Conservation (phyloP, 202 grass and related monocot species). For the Hordeum pubiflorum region DNA sequence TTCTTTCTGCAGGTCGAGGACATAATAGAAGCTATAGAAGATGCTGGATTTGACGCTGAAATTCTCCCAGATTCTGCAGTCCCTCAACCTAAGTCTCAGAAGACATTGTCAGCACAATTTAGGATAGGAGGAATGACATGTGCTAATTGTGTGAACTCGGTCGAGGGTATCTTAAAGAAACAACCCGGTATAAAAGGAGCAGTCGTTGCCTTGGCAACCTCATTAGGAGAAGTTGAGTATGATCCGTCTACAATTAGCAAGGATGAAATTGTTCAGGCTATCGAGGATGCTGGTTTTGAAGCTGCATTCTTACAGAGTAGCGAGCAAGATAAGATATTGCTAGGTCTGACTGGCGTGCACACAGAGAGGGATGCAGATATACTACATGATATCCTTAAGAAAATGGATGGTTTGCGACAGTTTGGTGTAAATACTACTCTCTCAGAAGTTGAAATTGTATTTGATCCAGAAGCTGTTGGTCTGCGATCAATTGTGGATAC, state of each 20-base stretch:
- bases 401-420: slow-evolving; percentile 47
- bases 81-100: slow-evolving; percentile 49
- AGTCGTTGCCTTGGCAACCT: slow-evolving; percentile 76
- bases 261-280: slow-evolving; percentile 76
- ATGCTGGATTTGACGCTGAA: slow-evolving; percentile 86
- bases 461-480: slow-evolving; percentile 77
- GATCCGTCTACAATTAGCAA: slow-evolving; percentile 71
- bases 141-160: slow-evolving; percentile 89
- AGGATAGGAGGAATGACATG: slow-evolving; percentile 97
- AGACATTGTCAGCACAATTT: slow-evolving; percentile 73
- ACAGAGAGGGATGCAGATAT: slow-evolving; percentile 43
- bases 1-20: slow-evolving; percentile 69
- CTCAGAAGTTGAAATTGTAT: slow-evolving; percentile 69
- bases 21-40: slow-evolving; percentile 89
- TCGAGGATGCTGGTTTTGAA: slow-evolving; percentile 98
- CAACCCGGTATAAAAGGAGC: slow-evolving; percentile 80
- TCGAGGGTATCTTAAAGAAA: slow-evolving; percentile 80
- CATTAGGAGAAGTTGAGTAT: slow-evolving; percentile 85
- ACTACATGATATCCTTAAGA: slow-evolving; percentile 55
- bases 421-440: slow-evolving; percentile 46
- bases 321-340: slow-evolving; percentile 72
- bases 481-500: slow-evolving; percentile 71
- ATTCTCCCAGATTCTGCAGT: slow-evolving; percentile 67
- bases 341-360: slow-evolving; percentile 48
- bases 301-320: slow-evolving; percentile 83